Evolutionary conservation across 345 rosid species (phyloP).

Genomic region (Lepidium aucheri): DNA sequence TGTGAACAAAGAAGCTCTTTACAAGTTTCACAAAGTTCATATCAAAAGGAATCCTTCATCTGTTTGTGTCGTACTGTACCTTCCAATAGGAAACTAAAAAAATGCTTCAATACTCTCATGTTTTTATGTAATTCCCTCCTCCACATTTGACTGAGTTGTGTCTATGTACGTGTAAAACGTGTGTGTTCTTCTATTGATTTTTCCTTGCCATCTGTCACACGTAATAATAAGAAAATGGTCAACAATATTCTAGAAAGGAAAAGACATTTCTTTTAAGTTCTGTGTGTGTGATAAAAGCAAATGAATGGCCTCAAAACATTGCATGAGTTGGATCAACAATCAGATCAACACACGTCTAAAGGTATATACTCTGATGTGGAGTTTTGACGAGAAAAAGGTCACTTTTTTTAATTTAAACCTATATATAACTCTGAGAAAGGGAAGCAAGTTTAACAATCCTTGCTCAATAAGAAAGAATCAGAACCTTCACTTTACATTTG

Average conservation of each 20-base stretch:
- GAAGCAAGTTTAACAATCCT: background rate
- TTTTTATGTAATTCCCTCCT: background rate
- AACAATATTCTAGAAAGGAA: background rate
- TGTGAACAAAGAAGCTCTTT: background rate
- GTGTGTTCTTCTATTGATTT: background rate
- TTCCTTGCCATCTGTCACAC: background rate
- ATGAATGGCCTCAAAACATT: slow-evolving; percentile 10
- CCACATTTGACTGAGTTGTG: background rate
- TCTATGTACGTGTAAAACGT: background rate
- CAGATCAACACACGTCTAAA: slow-evolving; percentile 25
- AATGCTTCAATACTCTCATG: background rate
- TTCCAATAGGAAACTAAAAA: background rate
- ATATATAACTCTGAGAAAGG: background rate
- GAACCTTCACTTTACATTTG: slow-evolving; percentile 13
- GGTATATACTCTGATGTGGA: slow-evolving; percentile 11
- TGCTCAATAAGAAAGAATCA: slow-evolving; percentile 28
- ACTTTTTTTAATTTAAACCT: background rate
- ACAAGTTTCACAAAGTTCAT: slow-evolving; percentile 1
- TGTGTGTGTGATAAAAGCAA: too few species aligned
- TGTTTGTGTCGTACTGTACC: background rate
- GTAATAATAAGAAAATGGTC: background rate
- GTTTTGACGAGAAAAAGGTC: background rate
- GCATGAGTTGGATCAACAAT: slow-evolving; percentile 10
- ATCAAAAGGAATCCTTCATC: background rate
- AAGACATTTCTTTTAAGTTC: background rate